phyloP scores from a whole-genome alignment of 805 yeast species.

The Dipodascopsis tothii region DNA sequence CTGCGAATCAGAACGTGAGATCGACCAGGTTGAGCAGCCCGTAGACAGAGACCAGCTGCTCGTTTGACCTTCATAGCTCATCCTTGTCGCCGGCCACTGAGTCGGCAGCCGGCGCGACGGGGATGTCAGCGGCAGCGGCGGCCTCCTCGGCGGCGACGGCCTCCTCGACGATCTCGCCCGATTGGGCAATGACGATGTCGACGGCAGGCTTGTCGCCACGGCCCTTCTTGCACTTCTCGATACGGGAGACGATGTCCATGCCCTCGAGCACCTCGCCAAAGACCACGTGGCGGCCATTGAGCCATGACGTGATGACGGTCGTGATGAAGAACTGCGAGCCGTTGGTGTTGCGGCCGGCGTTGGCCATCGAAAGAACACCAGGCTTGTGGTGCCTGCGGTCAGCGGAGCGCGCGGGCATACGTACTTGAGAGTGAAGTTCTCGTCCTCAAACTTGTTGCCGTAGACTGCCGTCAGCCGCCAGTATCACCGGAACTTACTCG shows the following conservation, averaged over 20 bases:
- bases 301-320: conserved; percentile 79
- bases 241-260: conserved; percentile 65
- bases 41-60: no score
- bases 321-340: conserved; percentile 97
- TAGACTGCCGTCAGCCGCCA: conserved; percentile 42
- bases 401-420: conserved; percentile 6
- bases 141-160: no score
- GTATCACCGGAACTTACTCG: conserved; percentile 13
- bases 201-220: conserved; percentile 65
- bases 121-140: no score
- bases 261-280: conserved; percentile 77
- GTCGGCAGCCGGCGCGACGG: no score
- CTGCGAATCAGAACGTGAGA: no score
- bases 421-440: conserved; percentile 50
- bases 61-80: no score
- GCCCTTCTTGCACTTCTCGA: conserved; percentile 66
- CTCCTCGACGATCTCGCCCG: conserved; percentile 63
- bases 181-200: conserved; percentile 54
- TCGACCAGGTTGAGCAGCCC: no score
- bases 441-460: conserved; percentile 69
- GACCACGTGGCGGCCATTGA: conserved; percentile 76
- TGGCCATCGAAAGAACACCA: conserved; percentile 90
- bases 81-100: no score
- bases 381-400: conserved; percentile 43
- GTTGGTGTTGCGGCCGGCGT: conserved; percentile 96